Evolutionary conservation across 768 basidiomycete species (phyloP).

Genomic region (Rhizopogon vesiculosus): DNA sequence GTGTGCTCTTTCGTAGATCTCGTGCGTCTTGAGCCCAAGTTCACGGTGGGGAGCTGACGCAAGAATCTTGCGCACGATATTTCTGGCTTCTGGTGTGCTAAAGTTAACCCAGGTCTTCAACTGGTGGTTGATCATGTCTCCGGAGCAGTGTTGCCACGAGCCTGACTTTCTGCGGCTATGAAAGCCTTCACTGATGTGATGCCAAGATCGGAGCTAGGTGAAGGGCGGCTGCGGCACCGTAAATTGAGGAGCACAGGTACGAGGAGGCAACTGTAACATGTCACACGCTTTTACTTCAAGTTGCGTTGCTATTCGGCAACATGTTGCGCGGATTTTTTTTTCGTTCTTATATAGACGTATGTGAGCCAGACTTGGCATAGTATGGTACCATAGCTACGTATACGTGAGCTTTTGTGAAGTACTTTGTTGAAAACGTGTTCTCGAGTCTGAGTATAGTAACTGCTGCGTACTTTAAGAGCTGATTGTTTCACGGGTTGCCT

Average conservation of each 20-base stretch:
- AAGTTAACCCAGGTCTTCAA: slow-evolving; percentile 3
- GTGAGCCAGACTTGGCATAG: too few species aligned
- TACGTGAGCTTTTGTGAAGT: too few species aligned
- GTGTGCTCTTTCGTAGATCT: slow-evolving; percentile 12
- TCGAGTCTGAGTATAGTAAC: too few species aligned
- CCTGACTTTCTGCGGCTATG: neutral
- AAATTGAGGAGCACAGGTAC: neutral
- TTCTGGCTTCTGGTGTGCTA: slow-evolving; percentile 5
- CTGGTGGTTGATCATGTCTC: neutral
- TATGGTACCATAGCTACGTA: too few species aligned
- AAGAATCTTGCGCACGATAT: slow-evolving; percentile 6
- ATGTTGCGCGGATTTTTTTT: too few species aligned
- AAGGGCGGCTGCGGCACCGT: neutral
- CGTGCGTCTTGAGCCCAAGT: slow-evolving; percentile 8
- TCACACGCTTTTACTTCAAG: too few species aligned
- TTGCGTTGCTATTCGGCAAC: too few species aligned
- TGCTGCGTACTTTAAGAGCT: too few species aligned
- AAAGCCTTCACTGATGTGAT: neutral
- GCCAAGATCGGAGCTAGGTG: neutral
- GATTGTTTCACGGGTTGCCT: neutral
- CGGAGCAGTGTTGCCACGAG: neutral
- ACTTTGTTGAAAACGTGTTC: too few species aligned
- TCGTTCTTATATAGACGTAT: too few species aligned
- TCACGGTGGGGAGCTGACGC: slow-evolving; percentile 1
- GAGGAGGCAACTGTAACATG: neutral